Base-by-base conservation (phyloP, 2,329 filamentous ascomycete genomes). In the Domatiomyces catenatus region DNA sequence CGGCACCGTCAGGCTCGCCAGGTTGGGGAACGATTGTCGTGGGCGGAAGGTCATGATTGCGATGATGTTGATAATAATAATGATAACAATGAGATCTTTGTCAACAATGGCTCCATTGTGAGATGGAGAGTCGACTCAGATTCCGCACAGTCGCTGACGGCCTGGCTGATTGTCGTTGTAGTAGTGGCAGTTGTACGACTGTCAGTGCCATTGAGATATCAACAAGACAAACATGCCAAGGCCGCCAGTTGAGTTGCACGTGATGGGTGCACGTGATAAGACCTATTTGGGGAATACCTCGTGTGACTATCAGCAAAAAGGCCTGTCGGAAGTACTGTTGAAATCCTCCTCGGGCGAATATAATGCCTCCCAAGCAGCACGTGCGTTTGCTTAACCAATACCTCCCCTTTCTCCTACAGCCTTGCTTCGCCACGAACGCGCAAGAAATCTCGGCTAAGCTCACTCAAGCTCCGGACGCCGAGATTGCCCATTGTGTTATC, bases 21-120 rank as follows among this genome's bases (percentile, higher is more conserved):
- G 83, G 44, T 81, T 71, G 42, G 83, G 80, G 66, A 93, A 96
- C 49, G 71, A 69, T 57, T 72, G 66, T 59, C 90, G 86, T 22
- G 92, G 86, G 43, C 83, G 66, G 69, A 96, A 94, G 42, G 64
- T 39, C 32, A 39, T 39, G 32, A 39, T 39, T 5, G 5, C 12
- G 10, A 39, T 2, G 10, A 39, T 15, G 10, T 15, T 15, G 5
- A 39, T 39, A 15, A 39, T 39, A 39, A 39, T 10, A 39, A 39
- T 39, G 15, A 36, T 36, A 10, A 36, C 10, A 36, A 36, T 36
- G 12, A 12, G 5, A 1, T 10, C 10, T 12, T 39, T 8, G 32
- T 39, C 15, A 15, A 39, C 32, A 15, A 39, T 15, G 10, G 15
- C 10, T 15, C 32, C 32, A 39, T 39, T 12, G 32, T 39, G 32